Conservation (phyloP, 1,139 yeast species). For the Geotrichum cucujoidarum region DNA sequence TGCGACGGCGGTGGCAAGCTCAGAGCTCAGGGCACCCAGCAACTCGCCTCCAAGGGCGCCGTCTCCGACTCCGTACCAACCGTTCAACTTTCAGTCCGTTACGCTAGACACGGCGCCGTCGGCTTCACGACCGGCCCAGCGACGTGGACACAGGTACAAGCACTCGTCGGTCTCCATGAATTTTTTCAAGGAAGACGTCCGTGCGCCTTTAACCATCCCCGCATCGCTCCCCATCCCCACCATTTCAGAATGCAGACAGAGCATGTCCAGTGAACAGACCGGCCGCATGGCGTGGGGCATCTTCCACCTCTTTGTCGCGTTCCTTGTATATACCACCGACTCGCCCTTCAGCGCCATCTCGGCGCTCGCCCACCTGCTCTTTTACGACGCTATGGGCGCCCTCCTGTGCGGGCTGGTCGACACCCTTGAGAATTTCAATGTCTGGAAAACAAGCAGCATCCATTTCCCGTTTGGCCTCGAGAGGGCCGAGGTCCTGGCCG, state of each 20-base stretch:
- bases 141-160: constrained; percentile 92
- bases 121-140: constrained; percentile 41
- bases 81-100: constrained; percentile 38
- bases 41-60: not conserved
- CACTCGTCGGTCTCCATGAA: constrained; percentile 98
- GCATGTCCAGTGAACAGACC: constrained; percentile 52
- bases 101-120: constrained; percentile 24
- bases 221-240: constrained; percentile 79
- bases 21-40: not conserved
- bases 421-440: constrained; percentile 81
- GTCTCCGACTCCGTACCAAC: constrained; percentile 20
- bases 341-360: constrained; percentile 59
- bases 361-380: constrained; percentile 79
- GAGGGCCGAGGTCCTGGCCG: constrained; percentile 77
- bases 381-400: constrained; percentile 83
- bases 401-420: constrained; percentile 66
- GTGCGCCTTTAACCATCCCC: constrained; percentile 67
- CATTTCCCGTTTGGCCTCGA: constrained; percentile 90
- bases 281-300: constrained; percentile 60
- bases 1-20: not conserved
- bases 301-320: constrained; percentile 53
- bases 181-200: constrained; percentile 84
- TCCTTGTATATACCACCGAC: constrained; percentile 52
- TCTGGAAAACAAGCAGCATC: constrained; percentile 77
- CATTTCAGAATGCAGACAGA: constrained; percentile 52